Evolutionary conservation across 2,329 filamentous ascomycete genomes (phyloP), one percentile per base, ranked within the genome.

Genomic region (Mollisia scopiformis): DNA sequence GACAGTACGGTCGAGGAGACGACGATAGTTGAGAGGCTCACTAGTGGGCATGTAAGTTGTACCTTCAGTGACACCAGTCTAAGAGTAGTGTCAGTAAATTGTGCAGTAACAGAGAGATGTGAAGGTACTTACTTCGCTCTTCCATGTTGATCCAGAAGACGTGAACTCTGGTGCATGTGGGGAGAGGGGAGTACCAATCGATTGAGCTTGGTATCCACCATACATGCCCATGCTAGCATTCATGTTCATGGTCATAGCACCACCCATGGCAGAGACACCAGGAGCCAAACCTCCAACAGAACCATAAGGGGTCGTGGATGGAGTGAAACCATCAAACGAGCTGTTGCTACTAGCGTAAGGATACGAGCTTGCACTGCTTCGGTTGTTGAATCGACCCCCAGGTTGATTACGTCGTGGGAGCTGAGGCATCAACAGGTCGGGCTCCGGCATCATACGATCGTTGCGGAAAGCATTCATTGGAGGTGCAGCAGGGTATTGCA

Each of bases 21-120:
- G 93, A 62, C 95, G 93, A 73, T 98, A 99, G 77, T 99, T 98
- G 71, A 98, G 84, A 11, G 94, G 95, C 76, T 99, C 95, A 6
- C 91, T 90, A 3, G 93, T 89, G 11, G 91, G 88, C 28, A 97
- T 80, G 73, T 96, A 97, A 1, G 91, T 95, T 71, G 89, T 88
- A 27, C 83, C 84, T 63, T 89, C 85, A 0, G 81, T 73, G 21
- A 79, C 72, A 61, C 79, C 71, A 59, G 79, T 74, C 83, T 85
- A 54, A 8, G 51, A 23, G 66, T 10, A 47, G 3, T 64, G 62
- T 70, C 67, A 70, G 73, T 66, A 68, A 72, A 47, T 74, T 39
- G n/a, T n/a, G n/a, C n/a, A n/a, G n/a, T 70, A 53, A 59, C 63
- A 39, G 39, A 59, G 51, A 27, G 28, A 28, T 25, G 2, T 3